Evolutionary conservation across 2,329 filamentous ascomycete species (phyloP).

Genomic region (Phialophora expanda): DNA sequence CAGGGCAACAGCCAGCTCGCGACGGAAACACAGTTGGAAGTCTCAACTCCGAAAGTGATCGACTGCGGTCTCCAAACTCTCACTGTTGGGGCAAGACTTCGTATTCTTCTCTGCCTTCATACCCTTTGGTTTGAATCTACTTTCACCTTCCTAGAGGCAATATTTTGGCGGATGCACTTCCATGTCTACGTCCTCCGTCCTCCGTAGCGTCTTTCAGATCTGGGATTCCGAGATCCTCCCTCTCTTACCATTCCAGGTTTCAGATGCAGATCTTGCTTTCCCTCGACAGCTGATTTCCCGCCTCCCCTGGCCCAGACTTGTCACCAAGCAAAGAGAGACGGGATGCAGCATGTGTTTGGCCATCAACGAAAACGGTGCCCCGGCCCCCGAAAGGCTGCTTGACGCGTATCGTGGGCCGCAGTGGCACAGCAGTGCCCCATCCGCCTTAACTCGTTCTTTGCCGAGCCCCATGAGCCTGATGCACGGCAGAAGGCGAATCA

Average conservation of each 20-base stretch:
- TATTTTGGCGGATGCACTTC: background rate
- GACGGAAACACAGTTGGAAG: background rate
- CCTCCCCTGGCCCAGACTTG: constrained; percentile 52
- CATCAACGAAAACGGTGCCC: background rate
- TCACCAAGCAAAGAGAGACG: constrained; percentile 12
- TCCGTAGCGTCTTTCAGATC: background rate
- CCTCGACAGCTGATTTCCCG: constrained; percentile 57
- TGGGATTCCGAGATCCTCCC: background rate
- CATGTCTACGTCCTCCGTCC: background rate
- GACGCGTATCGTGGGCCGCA: constrained; percentile 17
- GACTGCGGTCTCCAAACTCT: background rate
- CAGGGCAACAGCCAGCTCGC: background rate
- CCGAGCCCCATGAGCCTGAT: constrained; percentile 20
- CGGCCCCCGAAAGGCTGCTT: constrained; percentile 18
- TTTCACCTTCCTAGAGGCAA: background rate
- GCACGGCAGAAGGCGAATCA: constrained; percentile 9
- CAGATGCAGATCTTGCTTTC: constrained; percentile 14
- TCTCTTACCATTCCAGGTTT: constrained; percentile 8
- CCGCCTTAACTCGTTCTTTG: constrained; percentile 4
- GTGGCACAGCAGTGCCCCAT: constrained; percentile 20
- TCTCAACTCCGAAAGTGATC: background rate
- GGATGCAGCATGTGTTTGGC: constrained; percentile 7
- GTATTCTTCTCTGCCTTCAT: background rate
- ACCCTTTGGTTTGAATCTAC: background rate
- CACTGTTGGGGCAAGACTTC: background rate